Evolutionary conservation across 1,139 yeast genomes (phyloP).

Genomic region (Waltiozyma sp.): DNA sequence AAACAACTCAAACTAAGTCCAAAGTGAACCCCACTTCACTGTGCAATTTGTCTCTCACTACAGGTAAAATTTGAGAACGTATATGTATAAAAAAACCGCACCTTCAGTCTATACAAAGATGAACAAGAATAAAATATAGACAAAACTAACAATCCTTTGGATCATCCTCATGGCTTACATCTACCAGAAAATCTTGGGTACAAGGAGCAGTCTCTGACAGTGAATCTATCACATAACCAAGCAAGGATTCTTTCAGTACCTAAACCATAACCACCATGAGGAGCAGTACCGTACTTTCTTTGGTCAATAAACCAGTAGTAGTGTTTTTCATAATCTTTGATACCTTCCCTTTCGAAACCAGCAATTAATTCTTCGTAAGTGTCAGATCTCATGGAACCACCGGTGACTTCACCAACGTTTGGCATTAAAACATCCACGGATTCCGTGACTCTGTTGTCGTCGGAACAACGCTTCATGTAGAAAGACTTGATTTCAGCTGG

Average conservation of each 20-base stretch:
- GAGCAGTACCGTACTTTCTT: slow-evolving; percentile 94
- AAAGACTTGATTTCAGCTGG: slow-evolving; percentile 96
- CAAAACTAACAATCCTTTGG: background rate
- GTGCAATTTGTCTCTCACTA: too few species aligned
- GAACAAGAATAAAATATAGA: background rate
- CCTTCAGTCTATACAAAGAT: too few species aligned
- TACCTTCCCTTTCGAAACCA: slow-evolving; percentile 87
- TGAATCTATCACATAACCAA: slow-evolving; percentile 95
- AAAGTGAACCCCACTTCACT: too few species aligned
- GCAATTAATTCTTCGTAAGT: slow-evolving; percentile 72
- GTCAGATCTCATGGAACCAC: slow-evolving; percentile 97
- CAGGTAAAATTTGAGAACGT: too few species aligned
- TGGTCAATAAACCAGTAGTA: slow-evolving; percentile 97
- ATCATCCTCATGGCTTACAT: slow-evolving; percentile 64
- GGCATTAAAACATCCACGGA: slow-evolving; percentile 98
- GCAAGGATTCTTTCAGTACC: slow-evolving; percentile 98
- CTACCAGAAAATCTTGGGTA: slow-evolving; percentile 98
- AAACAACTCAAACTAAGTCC: too few species aligned
- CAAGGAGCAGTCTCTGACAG: slow-evolving; percentile 94
- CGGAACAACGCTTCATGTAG: slow-evolving; percentile 90
- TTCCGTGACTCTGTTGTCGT: slow-evolving; percentile 91
- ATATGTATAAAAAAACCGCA: too few species aligned
- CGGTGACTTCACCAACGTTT: slow-evolving; percentile 95
- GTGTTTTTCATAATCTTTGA: slow-evolving; percentile 49
- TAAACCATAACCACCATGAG: slow-evolving; percentile 98